Base-by-base conservation (phyloP, 805 yeast genomes). In the Metschnikowia lachancei region DNA sequence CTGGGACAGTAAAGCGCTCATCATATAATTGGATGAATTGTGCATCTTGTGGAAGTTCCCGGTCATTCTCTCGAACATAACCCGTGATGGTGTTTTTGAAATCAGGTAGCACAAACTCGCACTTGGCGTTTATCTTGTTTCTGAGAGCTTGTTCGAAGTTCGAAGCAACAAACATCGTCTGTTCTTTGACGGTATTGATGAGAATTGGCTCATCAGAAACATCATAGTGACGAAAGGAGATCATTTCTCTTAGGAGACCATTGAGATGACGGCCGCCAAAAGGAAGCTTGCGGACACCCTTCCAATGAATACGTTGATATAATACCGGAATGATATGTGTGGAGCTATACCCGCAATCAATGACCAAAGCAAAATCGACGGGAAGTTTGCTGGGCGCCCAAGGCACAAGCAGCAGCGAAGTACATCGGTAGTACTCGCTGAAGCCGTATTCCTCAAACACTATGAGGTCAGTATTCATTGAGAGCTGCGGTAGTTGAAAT, bases 361-460 rank as follows among this genome's bases (percentile, higher is more conserved):
- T 76, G 1, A 94, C 88, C 32, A 94, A 64, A 47, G 81, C 82
- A 54, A 85, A 90, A 58, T 89, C 94, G 22, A 45, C 45, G 14
- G 51, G 57, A 13, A 18, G 16, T 17, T 43, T 48, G 18, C 52
- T n/a, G 4, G 30, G 22, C 4, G 46, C 51, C 82, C 89, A 87
- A 2, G 91, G 90, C 2, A 80, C 75, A 47, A 82, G 73, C 0
- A 80, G 74, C 2, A 78, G 81, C 0, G 80, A 74, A 0, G 86
- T 79, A 18, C 87, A 78, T 48, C 95, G 74, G 52, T 82, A 85
- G 49, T 87, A 76, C 28, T 81, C 77, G 12, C 74, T 74, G 59
- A 94, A 86, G 3, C 88, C 95, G 60, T 84, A 94, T 60, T 94
- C 98, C 64, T 94, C 99, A 67, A 95, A 92, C 0, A 94, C 77